Percentiles rank a stretch among this genome's conserved stretches.
phyloP scores from a whole-genome alignment of 768 basidiomycete species.

The Rhodocollybia butyracea region DNA sequence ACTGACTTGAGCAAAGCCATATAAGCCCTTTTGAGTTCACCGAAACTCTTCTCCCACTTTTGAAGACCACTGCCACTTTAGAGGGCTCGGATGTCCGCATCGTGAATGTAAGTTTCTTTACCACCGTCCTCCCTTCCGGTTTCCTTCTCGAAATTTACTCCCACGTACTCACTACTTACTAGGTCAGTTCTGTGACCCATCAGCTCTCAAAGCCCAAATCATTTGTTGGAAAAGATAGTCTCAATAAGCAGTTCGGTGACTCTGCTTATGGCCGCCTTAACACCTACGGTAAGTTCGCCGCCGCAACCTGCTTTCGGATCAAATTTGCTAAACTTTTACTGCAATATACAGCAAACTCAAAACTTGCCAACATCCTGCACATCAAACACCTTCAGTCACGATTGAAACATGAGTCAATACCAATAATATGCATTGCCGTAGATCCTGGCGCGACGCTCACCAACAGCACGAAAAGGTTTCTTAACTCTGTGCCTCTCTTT shows the following conservation, averaged over 20 bases:
- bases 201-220: not conserved
- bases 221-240: conserved; percentile 9
- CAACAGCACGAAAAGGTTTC: not conserved
- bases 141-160: too few relatives aligned
- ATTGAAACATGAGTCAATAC: conserved; percentile 23
- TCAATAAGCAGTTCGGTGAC: conserved; percentile 11
- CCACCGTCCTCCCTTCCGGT: too few relatives aligned
- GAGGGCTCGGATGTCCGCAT: conserved; percentile 57
- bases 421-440: conserved; percentile 23
- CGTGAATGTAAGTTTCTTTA: conserved; percentile 41
- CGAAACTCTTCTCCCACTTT: conserved; percentile 46
- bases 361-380: conserved; percentile 22
- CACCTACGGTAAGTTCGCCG: conserved; percentile 12
- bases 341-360: conserved; percentile 11
- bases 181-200: conserved; percentile 14
- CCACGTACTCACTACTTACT: too few relatives aligned
- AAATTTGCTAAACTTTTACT: not conserved
- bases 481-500: conserved; percentile 1
- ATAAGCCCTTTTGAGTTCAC: conserved; percentile 57
- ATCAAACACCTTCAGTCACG: conserved; percentile 39
- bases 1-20: conserved; percentile 32
- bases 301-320: not conserved
- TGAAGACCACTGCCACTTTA: conserved; percentile 45
- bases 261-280: not conserved
- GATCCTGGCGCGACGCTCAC: conserved; percentile 30